Conservation (phyloP, 495 filamentous ascomycete genomes). For the Lasiosphaeris hirsuta region DNA sequence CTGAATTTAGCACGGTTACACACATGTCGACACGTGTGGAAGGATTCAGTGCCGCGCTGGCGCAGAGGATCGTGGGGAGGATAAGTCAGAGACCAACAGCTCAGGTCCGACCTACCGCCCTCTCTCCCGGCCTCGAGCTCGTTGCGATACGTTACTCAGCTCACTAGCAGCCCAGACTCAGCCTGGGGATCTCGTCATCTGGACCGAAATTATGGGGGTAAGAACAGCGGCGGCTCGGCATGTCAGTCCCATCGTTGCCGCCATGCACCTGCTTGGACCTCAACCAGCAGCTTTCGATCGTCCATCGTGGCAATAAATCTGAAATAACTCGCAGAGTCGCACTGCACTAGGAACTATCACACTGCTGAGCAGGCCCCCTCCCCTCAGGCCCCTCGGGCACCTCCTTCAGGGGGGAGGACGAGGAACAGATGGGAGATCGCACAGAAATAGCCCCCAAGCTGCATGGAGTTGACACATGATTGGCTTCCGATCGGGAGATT, state of each 20-base stretch:
- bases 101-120: neutral
- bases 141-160: no score
- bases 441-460: conserved; percentile 6
- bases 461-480: conserved; percentile 1
- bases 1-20: conserved; percentile 8
- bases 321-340: conserved; percentile 5
- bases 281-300: neutral
- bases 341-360: neutral
- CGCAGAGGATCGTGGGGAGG: neutral
- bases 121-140: neutral
- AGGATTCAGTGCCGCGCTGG: conserved; percentile 6
- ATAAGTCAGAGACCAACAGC: neutral
- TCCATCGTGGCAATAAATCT: neutral
- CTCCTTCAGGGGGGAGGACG: neutral
- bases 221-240: neutral
- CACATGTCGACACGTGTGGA: neutral
- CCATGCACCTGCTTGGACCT: neutral
- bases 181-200: no score
- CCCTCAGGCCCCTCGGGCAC: neutral
- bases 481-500: conserved; percentile 14
- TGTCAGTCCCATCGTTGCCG: neutral
- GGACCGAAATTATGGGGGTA: no score
- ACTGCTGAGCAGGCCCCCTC: neutral
- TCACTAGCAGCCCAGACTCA: no score
- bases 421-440: neutral